A percentile compares a stretch with the other conserved stretches of the same genome.
Evolutionary conservation across 2,329 filamentous ascomycete species (phyloP).

Genomic region (Phialemoniopsis sp.): DNA sequence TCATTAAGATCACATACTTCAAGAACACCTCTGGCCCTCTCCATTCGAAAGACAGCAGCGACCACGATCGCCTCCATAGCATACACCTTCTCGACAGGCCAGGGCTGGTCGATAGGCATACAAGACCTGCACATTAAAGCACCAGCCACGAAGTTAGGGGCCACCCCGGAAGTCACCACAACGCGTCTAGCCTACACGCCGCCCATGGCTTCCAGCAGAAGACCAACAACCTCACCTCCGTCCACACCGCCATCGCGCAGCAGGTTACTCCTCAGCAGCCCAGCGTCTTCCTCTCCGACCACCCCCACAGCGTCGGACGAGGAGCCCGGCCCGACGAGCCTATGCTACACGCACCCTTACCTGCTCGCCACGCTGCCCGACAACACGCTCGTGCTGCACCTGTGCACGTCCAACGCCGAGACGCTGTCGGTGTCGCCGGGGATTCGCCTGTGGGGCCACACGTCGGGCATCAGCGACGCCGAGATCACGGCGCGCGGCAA

Average conservation of each 20-base stretch:
- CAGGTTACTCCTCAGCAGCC: too few relatives aligned
- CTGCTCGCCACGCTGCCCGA: conserved; percentile 79
- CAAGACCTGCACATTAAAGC: conserved; percentile 72
- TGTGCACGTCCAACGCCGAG: conserved; percentile 69
- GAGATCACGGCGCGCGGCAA: conserved; percentile 82
- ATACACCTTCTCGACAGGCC: conserved; percentile 74
- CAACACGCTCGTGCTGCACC: conserved; percentile 80
- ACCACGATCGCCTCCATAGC: conserved; percentile 78
- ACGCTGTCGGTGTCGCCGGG: conserved; percentile 67
- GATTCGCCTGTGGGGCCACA: conserved; percentile 84
- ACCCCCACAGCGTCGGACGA: background rate
- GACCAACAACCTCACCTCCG: conserved; percentile 1
- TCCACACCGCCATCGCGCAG: conserved; percentile 12
- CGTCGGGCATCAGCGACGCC: conserved; percentile 80
- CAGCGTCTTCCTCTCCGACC: background rate
- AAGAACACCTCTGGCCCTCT: conserved; percentile 75
- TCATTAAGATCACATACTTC: conserved; percentile 79
- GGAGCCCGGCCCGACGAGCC: conserved; percentile 49
- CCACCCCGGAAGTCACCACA: conserved; percentile 25
- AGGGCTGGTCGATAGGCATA: conserved; percentile 86
- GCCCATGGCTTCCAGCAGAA: conserved; percentile 17
- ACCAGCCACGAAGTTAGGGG: conserved; percentile 8
- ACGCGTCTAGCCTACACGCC: conserved; percentile 35
- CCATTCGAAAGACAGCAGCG: conserved; percentile 62
- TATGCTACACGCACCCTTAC: conserved; percentile 78